Percentiles rank a stretch among this genome's conserved stretches.
Evolutionary conservation across 768 basidiomycete genomes (phyloP).

Genomic region (Strobilomyces confusus): DNA sequence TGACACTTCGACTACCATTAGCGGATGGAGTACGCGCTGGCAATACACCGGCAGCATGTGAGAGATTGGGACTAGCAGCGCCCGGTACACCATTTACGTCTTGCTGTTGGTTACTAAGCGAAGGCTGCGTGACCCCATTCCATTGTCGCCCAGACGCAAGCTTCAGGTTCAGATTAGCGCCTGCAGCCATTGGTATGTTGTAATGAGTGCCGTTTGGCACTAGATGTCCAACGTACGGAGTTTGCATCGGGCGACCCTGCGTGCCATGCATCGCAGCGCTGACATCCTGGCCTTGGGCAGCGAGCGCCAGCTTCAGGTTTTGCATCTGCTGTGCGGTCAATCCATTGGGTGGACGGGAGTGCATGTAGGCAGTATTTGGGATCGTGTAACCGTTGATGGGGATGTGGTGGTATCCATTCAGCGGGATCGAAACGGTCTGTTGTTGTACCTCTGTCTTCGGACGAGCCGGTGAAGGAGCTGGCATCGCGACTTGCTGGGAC

Average conservation of each 20-base stretch:
- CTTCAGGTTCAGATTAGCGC: slow-evolving; percentile 34
- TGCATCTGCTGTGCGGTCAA: slow-evolving; percentile 59
- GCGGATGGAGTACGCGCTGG: slow-evolving; percentile 51
- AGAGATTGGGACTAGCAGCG: slow-evolving; percentile 33
- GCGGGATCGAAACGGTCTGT: slow-evolving; percentile 37
- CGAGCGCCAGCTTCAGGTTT: slow-evolving; percentile 53
- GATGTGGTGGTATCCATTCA: slow-evolving; percentile 51
- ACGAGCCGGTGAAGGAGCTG: slow-evolving; percentile 38
- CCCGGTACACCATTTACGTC: slow-evolving; percentile 26
- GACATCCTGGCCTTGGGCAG: slow-evolving; percentile 37
- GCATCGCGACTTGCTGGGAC: slow-evolving; percentile 20
- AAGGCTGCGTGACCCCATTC: slow-evolving; percentile 26
- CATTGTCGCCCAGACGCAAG: slow-evolving; percentile 38
- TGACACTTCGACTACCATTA: slow-evolving; percentile 49
- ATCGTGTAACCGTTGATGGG: slow-evolving; percentile 39
- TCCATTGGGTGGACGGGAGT: slow-evolving; percentile 35
- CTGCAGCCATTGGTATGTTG: slow-evolving; percentile 25
- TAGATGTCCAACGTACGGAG: slow-evolving; percentile 28
- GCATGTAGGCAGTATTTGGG: slow-evolving; percentile 33
- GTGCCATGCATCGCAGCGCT: slow-evolving; percentile 32
- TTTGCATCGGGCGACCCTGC: slow-evolving; percentile 36
- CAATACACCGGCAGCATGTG: slow-evolving; percentile 33
- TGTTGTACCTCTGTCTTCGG: slow-evolving; percentile 49
- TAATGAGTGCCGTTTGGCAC: slow-evolving; percentile 28
- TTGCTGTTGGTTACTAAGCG: slow-evolving; percentile 20